phyloP scores from a whole-genome alignment of 768 basidiomycete genomes.

The Sporobolomyces phaffii region DNA sequence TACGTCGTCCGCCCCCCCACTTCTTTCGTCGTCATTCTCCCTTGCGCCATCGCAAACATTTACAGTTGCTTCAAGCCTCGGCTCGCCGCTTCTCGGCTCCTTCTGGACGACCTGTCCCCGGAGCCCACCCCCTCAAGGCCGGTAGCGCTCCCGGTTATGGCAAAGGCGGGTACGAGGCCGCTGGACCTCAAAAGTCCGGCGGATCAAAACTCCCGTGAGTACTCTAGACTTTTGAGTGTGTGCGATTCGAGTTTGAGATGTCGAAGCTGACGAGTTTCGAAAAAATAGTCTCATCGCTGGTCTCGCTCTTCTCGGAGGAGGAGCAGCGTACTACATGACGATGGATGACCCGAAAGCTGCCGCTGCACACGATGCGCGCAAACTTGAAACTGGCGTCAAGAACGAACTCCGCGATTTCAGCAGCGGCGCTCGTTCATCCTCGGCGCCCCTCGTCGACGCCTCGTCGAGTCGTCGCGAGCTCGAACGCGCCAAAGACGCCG shows the following conservation, averaged over 20 bases:
- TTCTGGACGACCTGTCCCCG: conserved; percentile 2
- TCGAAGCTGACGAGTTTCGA: no score
- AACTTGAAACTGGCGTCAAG: conserved; percentile 3
- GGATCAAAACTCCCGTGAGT: conserved; percentile 3
- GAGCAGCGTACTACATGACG: conserved; percentile 1
- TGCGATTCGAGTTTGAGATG: no score
- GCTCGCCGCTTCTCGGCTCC: neutral
- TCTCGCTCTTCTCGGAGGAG: neutral
- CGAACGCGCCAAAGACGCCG: conserved; percentile 12
- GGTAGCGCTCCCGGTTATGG: conserved; percentile 1
- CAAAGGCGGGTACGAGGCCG: neutral
- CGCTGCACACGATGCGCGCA: neutral
- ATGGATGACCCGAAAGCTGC: neutral
- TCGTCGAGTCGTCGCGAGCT: conserved; percentile 6
- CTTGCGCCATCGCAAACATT: neutral
- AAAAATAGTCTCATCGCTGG: neutral
- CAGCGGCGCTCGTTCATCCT: neutral
- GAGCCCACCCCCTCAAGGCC: conserved; percentile 3
- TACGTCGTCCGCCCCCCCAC: neutral
- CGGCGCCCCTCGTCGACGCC: conserved; percentile 13
- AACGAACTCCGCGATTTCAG: conserved; percentile 4
- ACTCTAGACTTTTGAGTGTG: neutral
- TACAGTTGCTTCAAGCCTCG: neutral
- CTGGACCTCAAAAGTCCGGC: conserved; percentile 11
- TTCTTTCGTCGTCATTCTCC: neutral